Evolutionary conservation across 306 rosid species (phyloP).

Genomic region (Spatholobus suberectus): DNA sequence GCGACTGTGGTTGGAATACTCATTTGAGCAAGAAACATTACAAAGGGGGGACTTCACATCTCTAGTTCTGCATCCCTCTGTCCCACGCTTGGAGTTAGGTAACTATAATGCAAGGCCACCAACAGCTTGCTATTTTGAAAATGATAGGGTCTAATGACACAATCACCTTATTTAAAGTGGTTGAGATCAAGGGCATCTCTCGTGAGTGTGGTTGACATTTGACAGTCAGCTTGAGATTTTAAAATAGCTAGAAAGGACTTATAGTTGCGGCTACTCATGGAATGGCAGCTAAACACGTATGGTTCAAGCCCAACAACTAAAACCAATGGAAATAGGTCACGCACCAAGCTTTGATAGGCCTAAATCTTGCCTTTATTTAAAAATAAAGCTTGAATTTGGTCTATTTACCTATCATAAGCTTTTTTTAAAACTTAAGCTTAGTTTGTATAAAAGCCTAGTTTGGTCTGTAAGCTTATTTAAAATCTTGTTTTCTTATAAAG

Average conservation of each 20-base stretch:
- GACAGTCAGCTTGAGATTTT: constrained; percentile 37
- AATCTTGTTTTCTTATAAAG: too few species aligned
- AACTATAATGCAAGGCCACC: too few species aligned
- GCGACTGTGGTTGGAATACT: constrained; percentile 74
- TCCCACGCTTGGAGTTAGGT: too few species aligned
- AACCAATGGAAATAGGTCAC: too few species aligned
- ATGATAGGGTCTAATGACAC: background rate
- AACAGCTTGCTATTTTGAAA: background rate
- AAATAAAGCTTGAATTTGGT: too few species aligned
- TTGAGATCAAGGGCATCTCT: background rate
- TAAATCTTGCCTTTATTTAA: too few species aligned
- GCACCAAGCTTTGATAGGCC: too few species aligned
- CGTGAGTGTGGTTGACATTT: constrained; percentile 10
- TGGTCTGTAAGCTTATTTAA: too few species aligned
- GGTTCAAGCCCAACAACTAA: constrained; percentile 39
- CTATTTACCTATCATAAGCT: too few species aligned
- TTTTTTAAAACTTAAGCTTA: too few species aligned
- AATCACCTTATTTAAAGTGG: constrained; percentile 13
- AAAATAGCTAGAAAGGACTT: constrained; percentile 41
- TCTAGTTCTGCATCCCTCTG: background rate
- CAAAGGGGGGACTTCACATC: constrained; percentile 38
- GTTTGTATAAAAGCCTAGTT: too few species aligned
- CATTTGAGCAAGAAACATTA: constrained; percentile 98
- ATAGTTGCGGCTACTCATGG: constrained; percentile 49
- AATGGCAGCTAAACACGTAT: constrained; percentile 57